These are phyloP conservation scores for Suhomyces bokatorum DNA, from an alignment of 1,139 yeast species.

Conservation along the genomic window DNA sequence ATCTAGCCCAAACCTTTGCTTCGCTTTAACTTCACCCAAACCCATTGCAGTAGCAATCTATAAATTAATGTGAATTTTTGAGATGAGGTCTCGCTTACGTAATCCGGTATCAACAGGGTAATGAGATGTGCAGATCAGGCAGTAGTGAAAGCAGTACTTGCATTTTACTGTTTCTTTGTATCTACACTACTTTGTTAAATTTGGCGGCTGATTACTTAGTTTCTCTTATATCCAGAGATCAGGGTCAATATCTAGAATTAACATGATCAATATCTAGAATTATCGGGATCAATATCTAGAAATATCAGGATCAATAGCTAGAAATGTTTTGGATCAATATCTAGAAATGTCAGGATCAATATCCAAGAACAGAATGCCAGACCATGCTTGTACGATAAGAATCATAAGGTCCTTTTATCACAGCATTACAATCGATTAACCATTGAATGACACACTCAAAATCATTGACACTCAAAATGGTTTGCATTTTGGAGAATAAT, in stretches of 20 bases:
- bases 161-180: no score
- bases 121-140: not conserved
- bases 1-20: slow-evolving; percentile 86
- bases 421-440: slow-evolving; percentile 48
- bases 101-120: slow-evolving; percentile 2
- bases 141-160: no score
- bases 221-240: no score
- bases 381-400: slow-evolving; percentile 53
- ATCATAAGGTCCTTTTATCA: slow-evolving; percentile 37
- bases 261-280: no score
- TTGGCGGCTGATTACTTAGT: not conserved
- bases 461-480: slow-evolving; percentile 52
- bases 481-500: slow-evolving; percentile 36
- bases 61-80: not conserved
- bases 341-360: slow-evolving; percentile 4
- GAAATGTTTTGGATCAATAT: no score
- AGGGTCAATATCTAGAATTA: no score
- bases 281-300: no score
- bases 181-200: no score
- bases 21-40: slow-evolving; percentile 78
- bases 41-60: slow-evolving; percentile 54
- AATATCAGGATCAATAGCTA: no score
- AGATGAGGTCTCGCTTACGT: slow-evolving; percentile 9
- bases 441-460: slow-evolving; percentile 54
- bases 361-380: slow-evolving; percentile 54